Evolutionary conservation across 2,329 filamentous ascomycete species (phyloP).

Genomic region (Aspergillus arachidicola): DNA sequence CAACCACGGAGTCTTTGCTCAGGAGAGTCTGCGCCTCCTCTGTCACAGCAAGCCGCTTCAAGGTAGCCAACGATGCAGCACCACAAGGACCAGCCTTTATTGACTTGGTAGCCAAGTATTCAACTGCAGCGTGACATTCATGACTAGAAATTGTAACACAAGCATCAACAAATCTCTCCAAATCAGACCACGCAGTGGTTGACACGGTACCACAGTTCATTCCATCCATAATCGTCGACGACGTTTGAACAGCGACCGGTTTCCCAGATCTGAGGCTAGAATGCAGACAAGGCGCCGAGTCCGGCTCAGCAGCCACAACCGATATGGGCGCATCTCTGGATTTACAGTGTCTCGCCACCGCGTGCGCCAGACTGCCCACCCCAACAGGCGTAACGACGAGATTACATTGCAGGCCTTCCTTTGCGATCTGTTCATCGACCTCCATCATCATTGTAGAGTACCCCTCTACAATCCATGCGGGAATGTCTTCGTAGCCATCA

Average conservation of each 20-base stretch:
- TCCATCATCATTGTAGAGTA: slow-evolving; percentile 75
- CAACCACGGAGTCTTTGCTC: slow-evolving; percentile 56
- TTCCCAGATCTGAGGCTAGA: slow-evolving; percentile 52
- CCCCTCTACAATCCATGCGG: slow-evolving; percentile 75
- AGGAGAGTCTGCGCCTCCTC: slow-evolving; percentile 38
- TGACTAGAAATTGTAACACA: slow-evolving; percentile 62
- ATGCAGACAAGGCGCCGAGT: slow-evolving; percentile 60
- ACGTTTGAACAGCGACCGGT: slow-evolving; percentile 56
- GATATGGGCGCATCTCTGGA: slow-evolving; percentile 32
- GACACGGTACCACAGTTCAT: slow-evolving; percentile 74
- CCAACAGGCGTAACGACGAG: slow-evolving; percentile 68
- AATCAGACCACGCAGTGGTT: slow-evolving; percentile 63
- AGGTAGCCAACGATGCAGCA: slow-evolving; percentile 56
- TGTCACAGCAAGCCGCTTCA: slow-evolving; percentile 51
- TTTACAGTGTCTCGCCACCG: slow-evolving; percentile 69
- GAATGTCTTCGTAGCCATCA: slow-evolving; percentile 66
- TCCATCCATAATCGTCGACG: slow-evolving; percentile 71
- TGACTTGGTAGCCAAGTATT: slow-evolving; percentile 53
- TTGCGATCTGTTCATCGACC: slow-evolving; percentile 62
- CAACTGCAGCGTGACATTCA: slow-evolving; percentile 63
- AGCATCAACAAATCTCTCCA: slow-evolving; percentile 62
- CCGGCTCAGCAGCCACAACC: slow-evolving; percentile 71
- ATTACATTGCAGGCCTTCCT: slow-evolving; percentile 43
- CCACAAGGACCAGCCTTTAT: slow-evolving; percentile 66
- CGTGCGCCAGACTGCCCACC: slow-evolving; percentile 72